Percentiles rank a stretch among this genome's conserved stretches.
phyloP scores from a whole-genome alignment of 768 basidiomycete genomes.

The Exsudoporus frostii region DNA sequence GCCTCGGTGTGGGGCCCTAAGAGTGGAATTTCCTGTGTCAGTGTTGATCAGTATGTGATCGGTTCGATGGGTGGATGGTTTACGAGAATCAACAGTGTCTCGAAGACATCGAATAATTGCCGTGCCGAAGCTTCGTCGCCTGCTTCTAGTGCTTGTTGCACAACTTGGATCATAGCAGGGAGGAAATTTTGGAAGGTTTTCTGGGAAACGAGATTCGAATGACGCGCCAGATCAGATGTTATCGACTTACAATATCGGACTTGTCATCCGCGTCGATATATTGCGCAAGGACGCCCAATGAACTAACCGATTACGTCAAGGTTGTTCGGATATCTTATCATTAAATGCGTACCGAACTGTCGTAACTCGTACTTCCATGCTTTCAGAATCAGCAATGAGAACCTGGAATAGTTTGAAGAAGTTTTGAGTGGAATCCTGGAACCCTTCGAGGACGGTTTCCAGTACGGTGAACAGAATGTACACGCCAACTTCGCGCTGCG shows the following conservation, averaged over 20 bases:
- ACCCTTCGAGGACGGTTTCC: conserved; percentile 88
- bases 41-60: conserved; percentile 2
- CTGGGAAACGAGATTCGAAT: conserved; percentile 36
- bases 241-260: conserved; percentile 66
- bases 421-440: conserved; percentile 67
- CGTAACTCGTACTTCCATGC: conserved; percentile 85
- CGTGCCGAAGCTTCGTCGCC: conserved; percentile 81
- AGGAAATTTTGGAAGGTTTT: conserved; percentile 85
- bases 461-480: conserved; percentile 89
- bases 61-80: conserved; percentile 21
- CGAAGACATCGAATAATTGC: conserved; percentile 91
- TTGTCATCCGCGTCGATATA: conserved; percentile 90
- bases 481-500: conserved; percentile 88
- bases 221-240: not conserved
- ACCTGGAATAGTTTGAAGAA: conserved; percentile 79
- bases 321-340: not conserved
- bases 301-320: conserved; percentile 39
- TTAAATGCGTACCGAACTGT: conserved; percentile 62
- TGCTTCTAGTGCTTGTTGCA: conserved; percentile 76
- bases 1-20: conserved; percentile 85
- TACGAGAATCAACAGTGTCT: conserved; percentile 91
- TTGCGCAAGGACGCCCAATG: conserved; percentile 90
- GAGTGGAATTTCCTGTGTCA: conserved; percentile 82
- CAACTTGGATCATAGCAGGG: conserved; percentile 84
- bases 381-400: conserved; percentile 79